phyloP scores from a whole-genome alignment of 2,329 filamentous ascomycete species.

The Fusarium ambrosium region DNA sequence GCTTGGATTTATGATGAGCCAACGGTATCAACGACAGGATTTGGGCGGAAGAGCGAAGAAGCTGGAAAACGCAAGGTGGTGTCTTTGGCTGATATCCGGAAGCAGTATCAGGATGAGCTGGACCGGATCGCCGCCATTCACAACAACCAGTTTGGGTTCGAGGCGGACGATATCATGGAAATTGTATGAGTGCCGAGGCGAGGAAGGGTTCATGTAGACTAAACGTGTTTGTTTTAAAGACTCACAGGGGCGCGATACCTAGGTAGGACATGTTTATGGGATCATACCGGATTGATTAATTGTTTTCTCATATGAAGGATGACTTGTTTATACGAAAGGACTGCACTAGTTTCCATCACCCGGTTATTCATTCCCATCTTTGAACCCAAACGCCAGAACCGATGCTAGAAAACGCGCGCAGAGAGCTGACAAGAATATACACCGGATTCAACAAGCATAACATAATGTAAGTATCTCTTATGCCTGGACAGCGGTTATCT shows the following conservation, averaged over 20 bases:
- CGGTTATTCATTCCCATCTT: slow-evolving; percentile 44
- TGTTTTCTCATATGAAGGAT: slow-evolving; percentile 28
- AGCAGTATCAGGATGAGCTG: slow-evolving; percentile 90
- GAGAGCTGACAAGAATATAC: slow-evolving; percentile 45
- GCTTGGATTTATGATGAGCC: slow-evolving; percentile 79
- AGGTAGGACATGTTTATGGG: slow-evolving; percentile 47
- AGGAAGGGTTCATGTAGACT: slow-evolving; percentile 42
- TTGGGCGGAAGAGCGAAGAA: slow-evolving; percentile 39
- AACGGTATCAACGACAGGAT: slow-evolving; percentile 35
- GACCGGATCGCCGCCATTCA: slow-evolving; percentile 90
- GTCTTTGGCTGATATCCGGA: slow-evolving; percentile 86
- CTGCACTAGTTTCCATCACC: slow-evolving; percentile 44
- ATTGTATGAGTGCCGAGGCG: slow-evolving; percentile 53
- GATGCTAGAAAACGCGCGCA: slow-evolving; percentile 54
- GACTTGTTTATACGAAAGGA: slow-evolving; percentile 38
- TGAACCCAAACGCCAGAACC: slow-evolving; percentile 55
- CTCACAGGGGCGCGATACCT: slow-evolving; percentile 49
- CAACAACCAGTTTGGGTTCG: slow-evolving; percentile 88
- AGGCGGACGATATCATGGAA: slow-evolving; percentile 68
- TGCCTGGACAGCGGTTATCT: slow-evolving; percentile 49
- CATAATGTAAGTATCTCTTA: slow-evolving; percentile 26
- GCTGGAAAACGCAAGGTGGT: slow-evolving; percentile 78
- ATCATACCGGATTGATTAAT: slow-evolving; percentile 46
- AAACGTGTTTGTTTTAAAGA: slow-evolving; percentile 43
- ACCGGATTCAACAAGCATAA: slow-evolving; percentile 22